Evolutionary conservation across 306 rosid genomes (phyloP).

Genomic region (Cucurbita pepo): DNA sequence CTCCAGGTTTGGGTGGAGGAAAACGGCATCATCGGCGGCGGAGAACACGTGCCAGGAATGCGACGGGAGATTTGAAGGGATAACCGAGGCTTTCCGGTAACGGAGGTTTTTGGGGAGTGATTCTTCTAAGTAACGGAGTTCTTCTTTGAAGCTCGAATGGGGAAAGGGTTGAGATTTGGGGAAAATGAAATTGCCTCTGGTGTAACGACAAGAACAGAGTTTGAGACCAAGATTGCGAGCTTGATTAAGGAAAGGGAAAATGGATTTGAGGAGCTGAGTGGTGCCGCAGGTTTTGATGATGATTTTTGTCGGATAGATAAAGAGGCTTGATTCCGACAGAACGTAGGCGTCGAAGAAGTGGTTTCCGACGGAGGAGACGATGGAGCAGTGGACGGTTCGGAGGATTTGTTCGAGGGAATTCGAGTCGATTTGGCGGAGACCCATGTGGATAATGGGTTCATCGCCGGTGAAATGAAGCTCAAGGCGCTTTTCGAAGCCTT

Average conservation of each 20-base stretch:
- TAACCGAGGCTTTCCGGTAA: slow-evolving; percentile 57
- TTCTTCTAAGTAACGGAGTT: slow-evolving; percentile 44
- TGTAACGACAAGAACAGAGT: slow-evolving; percentile 53
- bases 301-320: slow-evolving; percentile 83
- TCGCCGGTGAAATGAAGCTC: slow-evolving; percentile 8
- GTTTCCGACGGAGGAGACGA: slow-evolving; percentile 85
- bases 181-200: slow-evolving; percentile 73
- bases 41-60: slow-evolving; percentile 89
- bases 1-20: background rate
- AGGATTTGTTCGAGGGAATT: slow-evolving; percentile 48
- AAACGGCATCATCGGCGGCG: slow-evolving; percentile 18
- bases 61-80: slow-evolving; percentile 56
- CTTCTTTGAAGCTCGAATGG: slow-evolving; percentile 69
- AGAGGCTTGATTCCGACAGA: slow-evolving; percentile 89
- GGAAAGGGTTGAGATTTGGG: slow-evolving; percentile 77
- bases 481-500: slow-evolving; percentile 9
- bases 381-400: slow-evolving; percentile 73
- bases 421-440: slow-evolving; percentile 48
- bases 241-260: slow-evolving; percentile 49
- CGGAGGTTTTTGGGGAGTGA: slow-evolving; percentile 37
- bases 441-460: slow-evolving; percentile 19
- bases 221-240: slow-evolving; percentile 34
- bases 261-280: slow-evolving; percentile 89
- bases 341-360: slow-evolving; percentile 75
- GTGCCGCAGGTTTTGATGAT: slow-evolving; percentile 96